phyloP scores from a whole-genome alignment of 2,329 filamentous ascomycete genomes.

The Fusarium begoniae region DNA sequence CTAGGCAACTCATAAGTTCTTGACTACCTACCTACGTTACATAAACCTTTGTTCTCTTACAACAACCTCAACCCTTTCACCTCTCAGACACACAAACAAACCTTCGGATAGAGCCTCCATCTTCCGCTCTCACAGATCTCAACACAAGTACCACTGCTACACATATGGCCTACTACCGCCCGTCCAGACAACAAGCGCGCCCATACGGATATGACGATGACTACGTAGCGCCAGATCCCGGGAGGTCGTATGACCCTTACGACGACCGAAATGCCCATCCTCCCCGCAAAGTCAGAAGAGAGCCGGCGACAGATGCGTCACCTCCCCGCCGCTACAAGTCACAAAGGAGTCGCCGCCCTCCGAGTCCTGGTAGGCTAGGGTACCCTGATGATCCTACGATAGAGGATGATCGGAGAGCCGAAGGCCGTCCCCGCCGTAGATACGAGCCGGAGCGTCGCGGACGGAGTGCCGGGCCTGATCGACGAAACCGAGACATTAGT shows the following conservation, averaged over 20 bases:
- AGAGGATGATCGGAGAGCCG: constrained; percentile 12
- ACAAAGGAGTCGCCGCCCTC: constrained; percentile 30
- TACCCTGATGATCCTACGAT: constrained; percentile 27
- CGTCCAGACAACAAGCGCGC: constrained; percentile 37
- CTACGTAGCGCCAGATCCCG: constrained; percentile 31
- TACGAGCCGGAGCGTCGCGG: constrained; percentile 34
- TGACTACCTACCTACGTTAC: background rate
- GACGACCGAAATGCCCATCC: constrained; percentile 18
- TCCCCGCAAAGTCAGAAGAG: constrained; percentile 20
- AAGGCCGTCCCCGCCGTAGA: constrained; percentile 11
- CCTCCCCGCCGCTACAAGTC: constrained; percentile 39
- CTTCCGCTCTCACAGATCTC: background rate
- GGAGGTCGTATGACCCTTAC: constrained; percentile 33
- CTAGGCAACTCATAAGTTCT: background rate
- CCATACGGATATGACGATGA: constrained; percentile 40
- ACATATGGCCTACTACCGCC: constrained; percentile 41
- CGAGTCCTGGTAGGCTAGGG: constrained; percentile 25
- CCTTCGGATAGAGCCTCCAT: background rate
- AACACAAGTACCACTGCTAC: background rate
- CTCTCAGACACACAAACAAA: background rate
- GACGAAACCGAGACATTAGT: constrained; percentile 21
- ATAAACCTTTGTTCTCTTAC: background rate
- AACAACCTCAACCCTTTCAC: background rate
- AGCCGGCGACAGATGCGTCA: constrained; percentile 10
- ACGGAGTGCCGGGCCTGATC: constrained; percentile 33